Percentiles rank a stretch among this genome's conserved stretches.
Evolutionary conservation across 2,329 filamentous ascomycete species (phyloP).

Genomic region (Calycina marina): DNA sequence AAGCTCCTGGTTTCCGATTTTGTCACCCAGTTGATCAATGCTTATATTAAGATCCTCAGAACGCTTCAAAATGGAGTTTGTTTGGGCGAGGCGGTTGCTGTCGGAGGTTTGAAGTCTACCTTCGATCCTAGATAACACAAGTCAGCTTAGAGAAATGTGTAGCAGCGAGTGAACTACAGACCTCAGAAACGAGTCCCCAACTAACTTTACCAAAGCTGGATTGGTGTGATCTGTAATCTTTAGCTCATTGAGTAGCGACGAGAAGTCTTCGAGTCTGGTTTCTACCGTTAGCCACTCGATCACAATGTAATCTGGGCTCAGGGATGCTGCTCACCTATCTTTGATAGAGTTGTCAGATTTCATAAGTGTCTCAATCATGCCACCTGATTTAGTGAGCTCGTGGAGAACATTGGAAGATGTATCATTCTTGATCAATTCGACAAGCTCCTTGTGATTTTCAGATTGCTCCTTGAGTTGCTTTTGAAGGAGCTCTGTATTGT

Average conservation of each 20-base stretch:
- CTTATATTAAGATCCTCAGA: slow-evolving; percentile 12
- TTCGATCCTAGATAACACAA: slow-evolving; percentile 8
- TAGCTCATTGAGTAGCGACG: too few species aligned
- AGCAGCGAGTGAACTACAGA: slow-evolving; percentile 3
- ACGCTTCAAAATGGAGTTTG: slow-evolving; percentile 9
- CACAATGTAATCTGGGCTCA: too few species aligned
- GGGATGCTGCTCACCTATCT: slow-evolving; percentile 21
- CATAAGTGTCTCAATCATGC: slow-evolving; percentile 11
- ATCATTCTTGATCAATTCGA: slow-evolving; percentile 11
- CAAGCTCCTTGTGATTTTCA: slow-evolving; percentile 9
- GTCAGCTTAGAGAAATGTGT: slow-evolving; percentile 1
- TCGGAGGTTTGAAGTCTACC: slow-evolving; percentile 5
- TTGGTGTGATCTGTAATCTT: too few species aligned
- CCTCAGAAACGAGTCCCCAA: slow-evolving; percentile 15
- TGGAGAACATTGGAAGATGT: slow-evolving; percentile 7
- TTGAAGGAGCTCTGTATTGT: slow-evolving; percentile 8
- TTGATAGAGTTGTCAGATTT: slow-evolving; percentile 8
- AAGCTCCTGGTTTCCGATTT: slow-evolving; percentile 8
- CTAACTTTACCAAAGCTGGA: slow-evolving; percentile 9
- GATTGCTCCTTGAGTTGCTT: slow-evolving; percentile 9
- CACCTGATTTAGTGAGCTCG: slow-evolving; percentile 12
- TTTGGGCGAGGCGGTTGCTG: slow-evolving; percentile 2
- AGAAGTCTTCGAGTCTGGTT: too few species aligned
- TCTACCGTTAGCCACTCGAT: too few species aligned
- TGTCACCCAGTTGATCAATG: slow-evolving; percentile 9